These are phyloP conservation scores for Colletotrichum graminicola DNA, from an alignment of 2,329 filamentous ascomycete species.

Conservation along the genomic window DNA sequence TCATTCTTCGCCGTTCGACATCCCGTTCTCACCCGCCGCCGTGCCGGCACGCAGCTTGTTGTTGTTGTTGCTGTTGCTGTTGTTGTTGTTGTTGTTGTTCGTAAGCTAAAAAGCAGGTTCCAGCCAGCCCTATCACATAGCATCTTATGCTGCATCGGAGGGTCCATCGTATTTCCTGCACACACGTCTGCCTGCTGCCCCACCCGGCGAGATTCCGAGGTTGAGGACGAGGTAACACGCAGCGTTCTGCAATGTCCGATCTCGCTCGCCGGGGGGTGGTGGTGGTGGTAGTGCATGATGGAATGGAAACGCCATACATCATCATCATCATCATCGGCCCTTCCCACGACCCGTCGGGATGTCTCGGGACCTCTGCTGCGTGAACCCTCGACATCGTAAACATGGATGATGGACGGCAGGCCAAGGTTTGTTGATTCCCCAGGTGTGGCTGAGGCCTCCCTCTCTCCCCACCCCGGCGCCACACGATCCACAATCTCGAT, in stretches of 20 bases:
- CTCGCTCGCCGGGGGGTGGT: no score
- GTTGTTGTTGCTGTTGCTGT: no score
- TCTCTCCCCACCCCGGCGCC: background rate
- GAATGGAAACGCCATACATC: background rate
- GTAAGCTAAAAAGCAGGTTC: background rate
- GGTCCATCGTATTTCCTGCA: background rate
- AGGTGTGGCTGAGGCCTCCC: constrained; percentile 12
- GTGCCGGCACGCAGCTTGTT: background rate
- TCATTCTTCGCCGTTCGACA: background rate
- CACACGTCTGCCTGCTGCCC: background rate
- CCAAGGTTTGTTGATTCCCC: background rate
- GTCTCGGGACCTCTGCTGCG: background rate
- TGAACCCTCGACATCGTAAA: background rate
- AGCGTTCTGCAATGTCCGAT: background rate
- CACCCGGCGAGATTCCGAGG: constrained; percentile 1
- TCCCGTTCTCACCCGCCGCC: constrained; percentile 3
- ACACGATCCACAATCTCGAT: constrained; percentile 24
- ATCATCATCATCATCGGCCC: background rate
- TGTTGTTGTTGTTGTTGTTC: no score
- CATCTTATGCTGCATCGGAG: background rate
- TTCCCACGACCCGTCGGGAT: background rate
- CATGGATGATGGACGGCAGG: background rate
- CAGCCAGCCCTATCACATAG: constrained; percentile 14
- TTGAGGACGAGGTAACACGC: no score
- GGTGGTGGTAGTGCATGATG: background rate